Conservation (phyloP, 1,284 basidiomycete species). For the Fomitopsis betulina region DNA sequence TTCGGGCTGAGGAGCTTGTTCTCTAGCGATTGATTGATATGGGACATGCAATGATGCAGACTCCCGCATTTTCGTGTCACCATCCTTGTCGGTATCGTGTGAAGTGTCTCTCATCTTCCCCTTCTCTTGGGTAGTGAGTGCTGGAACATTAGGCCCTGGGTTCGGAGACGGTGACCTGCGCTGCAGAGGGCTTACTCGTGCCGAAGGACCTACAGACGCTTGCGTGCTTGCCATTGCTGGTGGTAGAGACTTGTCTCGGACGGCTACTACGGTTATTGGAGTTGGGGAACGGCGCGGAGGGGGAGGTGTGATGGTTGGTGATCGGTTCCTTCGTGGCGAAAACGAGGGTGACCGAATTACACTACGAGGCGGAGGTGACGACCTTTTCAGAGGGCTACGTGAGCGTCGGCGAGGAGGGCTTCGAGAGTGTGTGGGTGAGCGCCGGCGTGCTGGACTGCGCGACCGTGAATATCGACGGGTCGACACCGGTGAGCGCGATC, state of each 20-base stretch:
- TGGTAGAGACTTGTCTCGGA: background rate
- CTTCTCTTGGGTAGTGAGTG: background rate
- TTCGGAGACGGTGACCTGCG: background rate
- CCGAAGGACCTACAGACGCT: background rate
- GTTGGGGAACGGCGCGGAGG: background rate
- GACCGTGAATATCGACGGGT: constrained; percentile 16
- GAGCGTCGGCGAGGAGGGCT: background rate
- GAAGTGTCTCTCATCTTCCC: background rate
- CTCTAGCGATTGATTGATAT: background rate
- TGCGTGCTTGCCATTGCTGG: background rate
- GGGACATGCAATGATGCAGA: background rate
- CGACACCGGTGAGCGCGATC: constrained; percentile 12
- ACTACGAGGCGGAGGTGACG: background rate
- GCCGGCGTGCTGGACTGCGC: constrained; percentile 16
- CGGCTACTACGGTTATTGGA: background rate
- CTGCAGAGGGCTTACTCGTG: background rate
- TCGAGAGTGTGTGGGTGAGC: background rate
- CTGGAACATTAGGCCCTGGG: background rate
- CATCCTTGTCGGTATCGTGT: background rate
- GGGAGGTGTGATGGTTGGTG: background rate
- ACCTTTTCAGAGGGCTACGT: background rate
- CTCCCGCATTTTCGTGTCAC: background rate
- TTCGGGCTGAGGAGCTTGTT: background rate
- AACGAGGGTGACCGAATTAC: background rate
- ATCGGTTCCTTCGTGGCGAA: background rate